Conservation (phyloP, 2,329 filamentous ascomycete genomes). For the Arthrobotrys sphaeroides region DNA sequence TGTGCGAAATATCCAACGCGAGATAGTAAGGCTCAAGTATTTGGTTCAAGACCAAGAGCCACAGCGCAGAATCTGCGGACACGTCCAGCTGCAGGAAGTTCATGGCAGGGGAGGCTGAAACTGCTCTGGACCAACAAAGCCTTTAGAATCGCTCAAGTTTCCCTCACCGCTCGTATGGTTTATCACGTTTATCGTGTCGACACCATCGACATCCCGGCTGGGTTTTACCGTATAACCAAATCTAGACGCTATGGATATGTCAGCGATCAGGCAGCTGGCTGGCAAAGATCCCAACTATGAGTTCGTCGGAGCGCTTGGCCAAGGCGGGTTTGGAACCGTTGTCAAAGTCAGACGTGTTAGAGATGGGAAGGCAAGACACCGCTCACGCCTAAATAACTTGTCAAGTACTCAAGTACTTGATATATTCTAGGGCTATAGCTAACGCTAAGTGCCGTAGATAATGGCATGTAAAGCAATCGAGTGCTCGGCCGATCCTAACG, state of each 20-base stretch:
- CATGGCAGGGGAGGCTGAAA: too few species aligned
- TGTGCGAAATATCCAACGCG: too few species aligned
- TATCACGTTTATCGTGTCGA: too few species aligned
- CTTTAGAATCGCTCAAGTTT: too few species aligned
- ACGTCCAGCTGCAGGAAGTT: too few species aligned
- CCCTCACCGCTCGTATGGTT: too few species aligned
- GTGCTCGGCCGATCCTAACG: background rate
- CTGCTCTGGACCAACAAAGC: too few species aligned
- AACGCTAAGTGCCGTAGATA: background rate
- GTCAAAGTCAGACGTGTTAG: conserved; percentile 18
- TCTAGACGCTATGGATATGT: background rate
- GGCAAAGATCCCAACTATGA: conserved; percentile 20
- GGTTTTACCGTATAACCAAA: background rate
- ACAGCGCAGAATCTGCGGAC: too few species aligned
- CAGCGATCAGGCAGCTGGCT: background rate
- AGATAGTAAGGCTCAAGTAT: too few species aligned
- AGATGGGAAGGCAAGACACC: conserved; percentile 6
- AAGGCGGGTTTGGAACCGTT: conserved; percentile 14
- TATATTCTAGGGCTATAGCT: background rate
- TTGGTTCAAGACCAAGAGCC: too few species aligned
- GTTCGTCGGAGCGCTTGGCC: conserved; percentile 1
- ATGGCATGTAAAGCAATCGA: conserved; percentile 47
- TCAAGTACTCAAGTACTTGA: too few species aligned
- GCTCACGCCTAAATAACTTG: background rate
- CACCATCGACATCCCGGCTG: too few species aligned